Evolutionary conservation across 495 filamentous ascomycete genomes (phyloP), one percentile per base, ranked within the genome.

Genomic region (Hyaloscypha finlandica): DNA sequence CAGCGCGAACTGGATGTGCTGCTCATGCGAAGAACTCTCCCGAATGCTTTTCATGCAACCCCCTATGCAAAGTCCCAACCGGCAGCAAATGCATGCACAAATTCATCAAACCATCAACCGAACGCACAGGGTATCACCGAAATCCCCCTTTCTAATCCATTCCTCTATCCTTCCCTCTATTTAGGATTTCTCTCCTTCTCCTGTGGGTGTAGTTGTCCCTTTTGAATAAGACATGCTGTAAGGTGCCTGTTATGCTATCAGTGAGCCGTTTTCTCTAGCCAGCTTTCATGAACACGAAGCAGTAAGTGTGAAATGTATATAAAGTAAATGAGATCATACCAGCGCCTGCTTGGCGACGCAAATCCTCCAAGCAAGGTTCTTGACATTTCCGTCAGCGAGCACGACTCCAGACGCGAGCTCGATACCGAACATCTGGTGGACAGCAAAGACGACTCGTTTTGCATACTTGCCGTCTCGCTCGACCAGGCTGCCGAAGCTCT

Each of bases 401-500:
- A 99, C 95, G 14, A 99, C 96, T 59, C 92, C 92, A 3, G 93
- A 90, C 8, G 96, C 92, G 68, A 99, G 90, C 76, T 99, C 96
- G 66, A 99, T 89, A 62, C 95, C 96, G 74, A 99, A 99, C 94
- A 97, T 98, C 77, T 96, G 92, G 64, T 90, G 90, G 45, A 98
- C 91, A 11, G 96, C 95, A 79, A 94, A 98, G 0, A 97, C 92
- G 35, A 98, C 87, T 48, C 95, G 78, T 75, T 88, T 91, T 20
- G 94, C 91, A 69, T 90, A 97, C 75, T 96, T 97, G 66, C 89
- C 88, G 57, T 97, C 90, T 11, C 92, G 81, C 73, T 96, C 91
- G 11, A 97, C 91, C 52, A 91, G 81, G 64, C 83, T 82, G 8
- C 96, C 94, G 72, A 94, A 99, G 42, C 84, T 82, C 75, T 98